These are phyloP conservation scores for Boletus patriciae DNA, from an alignment of 768 basidiomycete genomes.

Conservation along the genomic window DNA sequence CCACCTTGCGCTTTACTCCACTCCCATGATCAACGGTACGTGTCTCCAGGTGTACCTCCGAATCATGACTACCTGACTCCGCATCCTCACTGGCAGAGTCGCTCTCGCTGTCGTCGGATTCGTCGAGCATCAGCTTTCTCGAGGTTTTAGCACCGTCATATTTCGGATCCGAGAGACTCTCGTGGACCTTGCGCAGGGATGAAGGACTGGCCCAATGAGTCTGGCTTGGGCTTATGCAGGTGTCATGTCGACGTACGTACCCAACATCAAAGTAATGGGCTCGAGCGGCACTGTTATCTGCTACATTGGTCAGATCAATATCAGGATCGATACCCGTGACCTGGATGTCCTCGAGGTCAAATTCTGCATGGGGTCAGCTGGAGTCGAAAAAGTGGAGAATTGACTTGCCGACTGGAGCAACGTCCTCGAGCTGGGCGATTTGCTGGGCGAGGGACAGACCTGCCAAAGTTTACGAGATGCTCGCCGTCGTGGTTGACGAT, in stretches of 20 bases:
- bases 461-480: conserved; percentile 16
- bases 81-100: conserved; percentile 9
- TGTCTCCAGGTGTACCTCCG: conserved; percentile 10
- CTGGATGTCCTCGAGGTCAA: conserved; percentile 71
- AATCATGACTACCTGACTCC: conserved; percentile 25
- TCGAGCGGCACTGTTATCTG: conserved; percentile 42
- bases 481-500: background rate
- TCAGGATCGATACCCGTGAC: conserved; percentile 44
- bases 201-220: conserved; percentile 54
- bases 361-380: conserved; percentile 44
- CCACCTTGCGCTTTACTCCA: conserved; percentile 10
- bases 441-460: conserved; percentile 74
- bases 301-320: conserved; percentile 31
- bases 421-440: conserved; percentile 74
- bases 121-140: conserved; percentile 53
- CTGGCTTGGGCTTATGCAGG: background rate
- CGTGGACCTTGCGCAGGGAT: conserved; percentile 60
- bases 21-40: conserved; percentile 14
- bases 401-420: conserved; percentile 64
- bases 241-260: conserved; percentile 43
- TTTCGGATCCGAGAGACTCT: conserved; percentile 71
- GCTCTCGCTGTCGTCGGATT: conserved; percentile 24
- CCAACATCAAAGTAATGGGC: conserved; percentile 88
- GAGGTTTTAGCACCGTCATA: conserved; percentile 71
- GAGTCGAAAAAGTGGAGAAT: conserved; percentile 1